Evolutionary conservation across 2,329 filamentous ascomycete species (phyloP), one percentile per base, ranked within the genome.

Genomic region (Zymoseptoria crescenta): DNA sequence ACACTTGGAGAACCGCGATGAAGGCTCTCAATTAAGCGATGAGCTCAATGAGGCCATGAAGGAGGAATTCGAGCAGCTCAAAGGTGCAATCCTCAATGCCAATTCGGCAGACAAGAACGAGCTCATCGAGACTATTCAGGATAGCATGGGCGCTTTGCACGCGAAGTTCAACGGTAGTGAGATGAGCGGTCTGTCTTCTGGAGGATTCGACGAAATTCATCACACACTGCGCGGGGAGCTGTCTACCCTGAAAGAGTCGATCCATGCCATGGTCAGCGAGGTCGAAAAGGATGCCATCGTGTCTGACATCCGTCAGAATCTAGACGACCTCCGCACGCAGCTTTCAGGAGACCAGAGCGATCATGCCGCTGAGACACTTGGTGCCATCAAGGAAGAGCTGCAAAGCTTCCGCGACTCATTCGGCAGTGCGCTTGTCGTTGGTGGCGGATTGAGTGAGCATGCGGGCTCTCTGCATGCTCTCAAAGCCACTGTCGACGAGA

Each of bases 51-150:
- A 90, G 60, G 83, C 89, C 55, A 86, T 96, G 72, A 88, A 88
- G 70, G 84, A 85, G 49, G 90, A 95, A 69, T 88, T 96, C 54
- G 89, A 94, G 63, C 86, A 90, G 56, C 81, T 96, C 7, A 86
- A 90, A 27, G 87, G 91, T 19, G 83, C 88, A 0, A 83, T 96
- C 54, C 88, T 91, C 70, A 75, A 80, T 54, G 79, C 82, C 53
- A 75, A 78, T n/a, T 73, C 77, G 0, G 74, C 74, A 21, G 79
- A 84, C 63, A 85, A 85, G 67, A 82, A 82, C 56, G 83, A 87
- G 62, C 78, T 87, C 41, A 72, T 87, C 1, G 83, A 86, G 63
- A 81, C 80, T 4, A 81, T 87, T 49, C 79, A 82, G 54, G 75
- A 75, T 52, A 76, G 76, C 9, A 74, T 81, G 56, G 81, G 81